Percentiles rank a stretch among this genome's conserved stretches.
Evolutionary conservation across 2,329 filamentous ascomycete genomes (phyloP).

Genomic region (Fusarium palustre): DNA sequence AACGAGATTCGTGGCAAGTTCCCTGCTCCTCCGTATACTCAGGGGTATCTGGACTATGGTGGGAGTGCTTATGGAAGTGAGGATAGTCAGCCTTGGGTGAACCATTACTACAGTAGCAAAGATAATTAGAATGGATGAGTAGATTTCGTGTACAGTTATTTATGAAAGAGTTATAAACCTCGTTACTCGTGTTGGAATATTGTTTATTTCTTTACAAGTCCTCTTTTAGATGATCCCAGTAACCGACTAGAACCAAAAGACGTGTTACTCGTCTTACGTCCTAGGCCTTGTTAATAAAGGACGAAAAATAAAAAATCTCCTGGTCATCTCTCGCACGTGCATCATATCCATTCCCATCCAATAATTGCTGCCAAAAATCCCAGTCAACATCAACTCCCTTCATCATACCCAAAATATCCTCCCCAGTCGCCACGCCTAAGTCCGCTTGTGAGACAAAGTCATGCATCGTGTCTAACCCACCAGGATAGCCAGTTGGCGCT

Average conservation of each 20-base stretch:
- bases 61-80: slow-evolving; percentile 60
- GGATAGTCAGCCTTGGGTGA: slow-evolving; percentile 4
- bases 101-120: slow-evolving; percentile 19
- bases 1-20: slow-evolving; percentile 32
- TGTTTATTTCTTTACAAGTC: too few relatives aligned
- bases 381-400: not conserved
- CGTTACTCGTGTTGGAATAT: too few relatives aligned
- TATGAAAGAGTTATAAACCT: too few relatives aligned
- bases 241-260: accelerated
- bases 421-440: not conserved
- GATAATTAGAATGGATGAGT: not conserved
- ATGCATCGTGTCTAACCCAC: not conserved
- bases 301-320: not conserved
- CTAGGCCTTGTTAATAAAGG: not conserved
- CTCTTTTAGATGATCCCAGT: not conserved
- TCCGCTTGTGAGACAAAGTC: not conserved
- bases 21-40: slow-evolving; percentile 49
- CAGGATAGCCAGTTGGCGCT: not conserved
- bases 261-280: accelerated
- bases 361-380: slow-evolving; percentile 5
- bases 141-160: too few relatives aligned
- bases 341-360: not conserved
- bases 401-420: not conserved
- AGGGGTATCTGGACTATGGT: slow-evolving; percentile 58
- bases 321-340: not conserved